These are phyloP conservation scores for Rehmannia glutinosa DNA, from an alignment of 257 asterid species.

Conservation along the genomic window DNA sequence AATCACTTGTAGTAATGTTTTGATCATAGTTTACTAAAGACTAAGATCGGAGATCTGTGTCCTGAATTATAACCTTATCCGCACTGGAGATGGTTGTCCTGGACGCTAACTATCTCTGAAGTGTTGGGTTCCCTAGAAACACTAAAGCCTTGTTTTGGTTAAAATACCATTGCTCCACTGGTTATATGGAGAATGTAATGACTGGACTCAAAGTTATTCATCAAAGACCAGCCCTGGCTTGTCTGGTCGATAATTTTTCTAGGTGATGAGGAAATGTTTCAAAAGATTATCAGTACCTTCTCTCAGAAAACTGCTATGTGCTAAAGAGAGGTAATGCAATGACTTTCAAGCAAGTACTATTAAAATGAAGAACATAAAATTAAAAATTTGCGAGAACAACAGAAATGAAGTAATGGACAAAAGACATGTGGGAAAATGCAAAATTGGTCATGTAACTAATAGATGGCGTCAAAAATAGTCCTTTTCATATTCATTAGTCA, in stretches of 20 bases:
- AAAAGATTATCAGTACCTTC: neutral
- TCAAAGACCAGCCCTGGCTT: neutral
- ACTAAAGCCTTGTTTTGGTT: neutral
- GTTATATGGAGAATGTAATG: too few relatives aligned
- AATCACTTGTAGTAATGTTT: neutral
- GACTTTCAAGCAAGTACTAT: neutral
- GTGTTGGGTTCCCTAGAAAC: neutral
- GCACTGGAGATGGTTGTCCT: neutral
- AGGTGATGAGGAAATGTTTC: neutral
- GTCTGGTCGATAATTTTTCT: neutral
- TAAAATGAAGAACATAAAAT: neutral
- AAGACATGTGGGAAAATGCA: too few relatives aligned
- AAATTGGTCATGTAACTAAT: too few relatives aligned
- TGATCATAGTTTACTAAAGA: neutral
- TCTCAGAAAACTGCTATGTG: neutral
- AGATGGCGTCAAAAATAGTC: too few relatives aligned
- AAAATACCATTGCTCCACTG: neutral
- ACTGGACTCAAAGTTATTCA: neutral
- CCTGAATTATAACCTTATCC: neutral
- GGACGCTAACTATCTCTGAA: neutral
- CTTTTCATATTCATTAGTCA: too few relatives aligned
- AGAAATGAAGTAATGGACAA: neutral
- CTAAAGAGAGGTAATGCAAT: neutral
- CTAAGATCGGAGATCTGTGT: neutral
- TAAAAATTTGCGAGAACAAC: neutral